phyloP scores from a whole-genome alignment of 495 filamentous ascomycete genomes.

The Xylaria castorea region DNA sequence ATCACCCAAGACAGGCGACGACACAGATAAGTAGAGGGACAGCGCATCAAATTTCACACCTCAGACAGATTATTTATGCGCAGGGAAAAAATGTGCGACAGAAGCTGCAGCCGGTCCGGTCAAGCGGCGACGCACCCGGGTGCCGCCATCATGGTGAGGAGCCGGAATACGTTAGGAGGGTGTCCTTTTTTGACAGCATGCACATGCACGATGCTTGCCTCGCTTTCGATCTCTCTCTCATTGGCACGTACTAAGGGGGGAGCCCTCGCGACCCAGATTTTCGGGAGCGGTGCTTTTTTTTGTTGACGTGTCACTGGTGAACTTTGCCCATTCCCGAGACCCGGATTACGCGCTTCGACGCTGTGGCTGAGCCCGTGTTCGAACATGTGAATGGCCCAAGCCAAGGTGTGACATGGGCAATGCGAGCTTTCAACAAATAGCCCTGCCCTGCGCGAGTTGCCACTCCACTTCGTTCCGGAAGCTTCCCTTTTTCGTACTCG shows the following conservation, averaged over 20 bases:
- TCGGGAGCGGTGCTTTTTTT: constrained; percentile 10
- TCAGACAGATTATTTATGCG: constrained; percentile 4
- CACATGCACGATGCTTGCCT: constrained; percentile 28
- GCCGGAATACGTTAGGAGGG: constrained; percentile 20
- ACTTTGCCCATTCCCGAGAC: constrained; percentile 11
- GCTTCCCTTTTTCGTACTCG: constrained; percentile 19
- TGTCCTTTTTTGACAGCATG: constrained; percentile 19
- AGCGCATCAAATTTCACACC: constrained; percentile 13
- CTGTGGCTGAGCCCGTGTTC: constrained; percentile 21
- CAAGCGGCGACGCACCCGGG: constrained; percentile 25
- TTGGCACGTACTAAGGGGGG: constrained; percentile 5
- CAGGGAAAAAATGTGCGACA: constrained; percentile 17
- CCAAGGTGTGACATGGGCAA: constrained; percentile 19
- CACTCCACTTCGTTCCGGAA: constrained; percentile 29
- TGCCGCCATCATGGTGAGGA: constrained; percentile 23
- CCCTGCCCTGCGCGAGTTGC: background rate
- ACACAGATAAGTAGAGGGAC: constrained; percentile 11
- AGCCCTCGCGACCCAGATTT: constrained; percentile 26
- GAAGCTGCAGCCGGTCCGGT: constrained; percentile 17
- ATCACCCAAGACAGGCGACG: constrained; percentile 14
- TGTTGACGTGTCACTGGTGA: constrained; percentile 32
- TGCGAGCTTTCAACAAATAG: constrained; percentile 14
- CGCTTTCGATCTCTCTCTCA: constrained; percentile 21
- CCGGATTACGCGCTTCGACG: constrained; percentile 17
- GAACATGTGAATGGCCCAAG: constrained; percentile 19